Evolutionary conservation across 2,329 filamentous ascomycete species (phyloP), one percentile per base, ranked within the genome.

Genomic region (Botrytis aclada): DNA sequence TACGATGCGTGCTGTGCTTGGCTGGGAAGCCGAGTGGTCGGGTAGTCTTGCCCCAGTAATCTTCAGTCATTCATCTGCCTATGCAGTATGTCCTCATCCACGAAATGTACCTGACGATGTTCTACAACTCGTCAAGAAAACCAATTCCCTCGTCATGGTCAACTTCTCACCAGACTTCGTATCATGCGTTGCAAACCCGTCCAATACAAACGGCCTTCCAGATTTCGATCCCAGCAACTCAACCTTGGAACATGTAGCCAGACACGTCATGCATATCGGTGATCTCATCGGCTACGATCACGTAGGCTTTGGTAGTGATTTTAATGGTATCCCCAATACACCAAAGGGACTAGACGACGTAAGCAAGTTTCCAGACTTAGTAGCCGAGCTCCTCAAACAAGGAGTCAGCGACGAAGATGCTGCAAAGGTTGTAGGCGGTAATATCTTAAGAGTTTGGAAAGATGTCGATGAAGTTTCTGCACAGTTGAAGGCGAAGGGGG

Each of bases 61-160:
- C 73, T 98, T 93, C 85, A 94, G 91, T 73, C 95, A 98, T 81
- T 96, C 92, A 77, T 95, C 92, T 8, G 93, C 92, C 1, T 91
- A 92, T 78, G 86, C 89, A 2, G 80, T 98, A 34, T 98, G 94
- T 80, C 93, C 93, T 12, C 94, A 98, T 82, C 93, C 94, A 16
- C 89, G 95, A 47, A 98, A 98, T 78, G 95, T 97, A 12, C 93
- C 93, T 1, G 94, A 98, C 76, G 88, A 95, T 72, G 89, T 97
- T 22, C 84, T 98, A 12, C 83, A 91, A 56, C 84, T 96, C 1
- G 92, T 98, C 54, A 93, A 93, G 81, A 81, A 88, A 78, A 89
- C 87, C 3, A 88, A 91, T 75, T 92, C 92, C 4, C 79, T 98
- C 16, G 93, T 98, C 70, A 97, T 98, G 94, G 89, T 98, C 75